Conservation (phyloP, 257 asterid genomes). For the Nicotiana obtusifolia region DNA sequence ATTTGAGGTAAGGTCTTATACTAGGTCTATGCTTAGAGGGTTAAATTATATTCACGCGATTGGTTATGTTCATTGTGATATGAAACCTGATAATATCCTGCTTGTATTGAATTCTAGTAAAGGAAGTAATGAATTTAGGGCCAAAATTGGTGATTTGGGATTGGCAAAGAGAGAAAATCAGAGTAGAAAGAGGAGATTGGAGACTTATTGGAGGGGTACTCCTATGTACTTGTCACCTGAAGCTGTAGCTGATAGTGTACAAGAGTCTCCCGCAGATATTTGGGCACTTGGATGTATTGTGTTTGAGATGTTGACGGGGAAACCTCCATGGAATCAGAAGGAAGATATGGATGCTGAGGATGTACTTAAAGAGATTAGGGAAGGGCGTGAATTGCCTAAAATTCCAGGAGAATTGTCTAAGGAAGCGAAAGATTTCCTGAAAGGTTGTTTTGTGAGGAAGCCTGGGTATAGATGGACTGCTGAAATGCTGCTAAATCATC, state of each 20-base stretch:
- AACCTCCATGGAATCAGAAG: constrained; percentile 48
- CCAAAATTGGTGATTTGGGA: constrained; percentile 84
- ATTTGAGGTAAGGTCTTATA: constrained; percentile 48
- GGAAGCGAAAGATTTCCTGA: constrained; percentile 62
- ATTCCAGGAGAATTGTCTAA: constrained; percentile 45
- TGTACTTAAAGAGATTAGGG: constrained; percentile 43
- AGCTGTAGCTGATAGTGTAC: constrained; percentile 54
- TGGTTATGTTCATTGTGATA: constrained; percentile 90
- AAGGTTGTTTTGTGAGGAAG: constrained; percentile 78
- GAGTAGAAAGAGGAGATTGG: constrained; percentile 65
- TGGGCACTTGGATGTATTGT: constrained; percentile 91
- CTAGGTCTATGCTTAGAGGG: constrained; percentile 60
- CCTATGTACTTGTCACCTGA: constrained; percentile 76
- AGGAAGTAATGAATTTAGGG: constrained; percentile 28
- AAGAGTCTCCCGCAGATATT: constrained; percentile 60
- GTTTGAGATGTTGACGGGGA: constrained; percentile 77
- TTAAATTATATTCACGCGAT: constrained; percentile 44
- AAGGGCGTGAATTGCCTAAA: constrained; percentile 41
- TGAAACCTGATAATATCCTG: constrained; percentile 74
- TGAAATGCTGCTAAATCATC: constrained; percentile 68
- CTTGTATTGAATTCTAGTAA: constrained; percentile 28
- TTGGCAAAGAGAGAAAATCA: constrained; percentile 58
- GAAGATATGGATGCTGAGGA: constrained; percentile 34
- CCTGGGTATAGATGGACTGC: constrained; percentile 61
- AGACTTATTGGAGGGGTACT: constrained; percentile 77